phyloP scores from a whole-genome alignment of 352 stramenopile species.

The Phytophthora syringae region DNA sequence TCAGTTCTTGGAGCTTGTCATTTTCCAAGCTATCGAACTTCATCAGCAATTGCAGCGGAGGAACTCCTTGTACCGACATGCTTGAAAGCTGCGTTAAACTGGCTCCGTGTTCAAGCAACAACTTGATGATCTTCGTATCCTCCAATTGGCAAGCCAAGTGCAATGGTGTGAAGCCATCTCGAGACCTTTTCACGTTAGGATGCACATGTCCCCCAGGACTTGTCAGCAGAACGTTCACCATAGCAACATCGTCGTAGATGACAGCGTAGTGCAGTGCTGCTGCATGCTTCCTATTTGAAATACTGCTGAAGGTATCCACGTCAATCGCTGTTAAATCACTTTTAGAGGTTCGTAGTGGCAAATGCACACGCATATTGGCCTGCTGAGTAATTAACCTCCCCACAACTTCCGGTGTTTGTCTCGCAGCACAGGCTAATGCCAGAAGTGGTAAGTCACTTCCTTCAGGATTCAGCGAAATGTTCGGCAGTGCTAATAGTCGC shows the following conservation, averaged over 20 bases:
- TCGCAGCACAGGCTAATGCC: conserved; percentile 58
- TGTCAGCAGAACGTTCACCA: conserved; percentile 45
- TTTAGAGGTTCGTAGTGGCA: conserved; percentile 49
- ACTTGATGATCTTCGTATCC: conserved; percentile 52
- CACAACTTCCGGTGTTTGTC: conserved; percentile 52
- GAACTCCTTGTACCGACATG: conserved; percentile 42
- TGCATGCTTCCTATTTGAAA: conserved; percentile 50
- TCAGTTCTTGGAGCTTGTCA: conserved; percentile 51
- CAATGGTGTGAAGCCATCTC: conserved; percentile 69
- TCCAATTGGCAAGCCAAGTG: conserved; percentile 69
- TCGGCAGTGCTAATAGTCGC: conserved; percentile 36
- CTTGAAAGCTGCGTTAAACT: conserved; percentile 62
- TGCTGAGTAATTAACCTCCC: conserved; percentile 49
- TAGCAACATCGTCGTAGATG: conserved; percentile 57
- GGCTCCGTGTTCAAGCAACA: conserved; percentile 59
- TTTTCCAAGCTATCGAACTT: conserved; percentile 58
- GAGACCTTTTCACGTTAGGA: conserved; percentile 62
- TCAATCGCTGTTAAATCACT: conserved; percentile 25
- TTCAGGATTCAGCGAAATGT: conserved; percentile 48
- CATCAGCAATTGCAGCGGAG: conserved; percentile 58
- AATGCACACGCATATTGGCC: conserved; percentile 64
- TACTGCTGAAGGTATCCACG: conserved; percentile 20
- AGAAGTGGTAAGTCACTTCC: conserved; percentile 64
- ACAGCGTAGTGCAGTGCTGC: conserved; percentile 71
- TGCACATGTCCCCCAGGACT: conserved; percentile 42